Base-by-base conservation (phyloP, 208 protist genomes). In the Crithidia brevicula region DNA sequence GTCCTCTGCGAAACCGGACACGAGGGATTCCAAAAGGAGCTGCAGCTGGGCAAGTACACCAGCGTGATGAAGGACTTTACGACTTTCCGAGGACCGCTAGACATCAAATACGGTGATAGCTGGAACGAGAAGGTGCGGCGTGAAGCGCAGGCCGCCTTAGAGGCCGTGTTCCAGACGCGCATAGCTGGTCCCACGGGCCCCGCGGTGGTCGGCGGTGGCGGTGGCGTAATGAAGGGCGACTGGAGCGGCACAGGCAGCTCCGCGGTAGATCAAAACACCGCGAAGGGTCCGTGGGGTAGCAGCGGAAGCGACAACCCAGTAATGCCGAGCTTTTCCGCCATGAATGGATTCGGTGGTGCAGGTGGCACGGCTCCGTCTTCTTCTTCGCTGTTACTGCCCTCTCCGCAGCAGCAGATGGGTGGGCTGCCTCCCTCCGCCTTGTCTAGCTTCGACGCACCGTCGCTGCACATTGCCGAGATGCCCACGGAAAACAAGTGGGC, bases 91-190 rank as follows among this genome's bases (percentile, higher is more conserved):
- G 86, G 88, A 9, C 38, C 54, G 16, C 59, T 52, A 18, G 83
- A 91, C 49, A 31, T 67, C 28, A 60, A 71, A 20, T 81, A 80
- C 57, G 87, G 74, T 28, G 82, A 92, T 69, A 52, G 49, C 28
- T 74, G 82, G 30, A 92, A 91, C 71, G 84, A 87, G 57, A 83
- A 83, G 52, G 85, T 94, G 38, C 73, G 79, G 16, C 50, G 66
- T 15, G 78, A 84, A 43, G 81, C 85, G 16, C 68, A 74, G 25
- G 71, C 79, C 1, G 82, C 79, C 3, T 59, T 94, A 15, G 67
- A 91, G 36, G 78, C 74, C 13, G 52, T 81, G 15, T 94, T 92
- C 47, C 65, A 73, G 49, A 76, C 51, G 13, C 59, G 45, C 47
- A 33, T 46, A 1, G 34, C 43, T 4, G 38, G 30, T 38, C 43